These are phyloP conservation scores for Botrytis byssoidea DNA, from an alignment of 2,329 filamentous ascomycete species.

Conservation along the genomic window DNA sequence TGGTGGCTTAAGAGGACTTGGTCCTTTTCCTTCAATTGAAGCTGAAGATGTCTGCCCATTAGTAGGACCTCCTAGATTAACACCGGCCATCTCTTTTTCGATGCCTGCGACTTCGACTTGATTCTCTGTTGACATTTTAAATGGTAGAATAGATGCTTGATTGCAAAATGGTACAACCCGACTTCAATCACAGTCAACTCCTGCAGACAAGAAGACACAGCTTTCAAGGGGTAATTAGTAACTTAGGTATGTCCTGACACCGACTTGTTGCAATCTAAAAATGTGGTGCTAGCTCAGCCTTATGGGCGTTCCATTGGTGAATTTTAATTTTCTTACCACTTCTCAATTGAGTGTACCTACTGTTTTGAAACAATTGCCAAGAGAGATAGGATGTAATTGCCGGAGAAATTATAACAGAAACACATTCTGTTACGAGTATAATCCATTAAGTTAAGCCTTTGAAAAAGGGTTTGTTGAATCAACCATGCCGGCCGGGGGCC, in stretches of 20 bases:
- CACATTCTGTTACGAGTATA: neutral
- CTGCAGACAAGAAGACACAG: neutral
- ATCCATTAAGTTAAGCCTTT: neutral
- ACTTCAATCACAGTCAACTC: neutral
- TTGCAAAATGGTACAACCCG: neutral
- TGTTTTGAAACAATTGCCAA: neutral
- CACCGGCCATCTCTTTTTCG: slow-evolving; percentile 19
- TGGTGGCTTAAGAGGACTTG: slow-evolving; percentile 44
- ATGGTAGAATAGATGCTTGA: neutral
- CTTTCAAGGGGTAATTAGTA: neutral
- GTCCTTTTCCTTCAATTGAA: slow-evolving; percentile 30
- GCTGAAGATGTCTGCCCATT: neutral
- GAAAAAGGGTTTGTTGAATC: neutral
- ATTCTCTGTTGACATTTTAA: slow-evolving; percentile 17
- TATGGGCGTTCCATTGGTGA: neutral
- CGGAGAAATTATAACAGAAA: neutral
- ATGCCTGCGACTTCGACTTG: neutral
- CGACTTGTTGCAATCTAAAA: slow-evolving; percentile 14
- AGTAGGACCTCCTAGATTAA: slow-evolving; percentile 8
- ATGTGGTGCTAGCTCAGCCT: slow-evolving; percentile 17
- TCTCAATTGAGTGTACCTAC: slow-evolving; percentile 5
- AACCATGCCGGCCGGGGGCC: no score
- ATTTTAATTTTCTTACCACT: neutral
- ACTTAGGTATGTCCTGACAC: neutral
- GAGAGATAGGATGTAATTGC: neutral